Base-by-base conservation (phyloP, 495 filamentous ascomycete species). In the Lasiosphaeria ovina region DNA sequence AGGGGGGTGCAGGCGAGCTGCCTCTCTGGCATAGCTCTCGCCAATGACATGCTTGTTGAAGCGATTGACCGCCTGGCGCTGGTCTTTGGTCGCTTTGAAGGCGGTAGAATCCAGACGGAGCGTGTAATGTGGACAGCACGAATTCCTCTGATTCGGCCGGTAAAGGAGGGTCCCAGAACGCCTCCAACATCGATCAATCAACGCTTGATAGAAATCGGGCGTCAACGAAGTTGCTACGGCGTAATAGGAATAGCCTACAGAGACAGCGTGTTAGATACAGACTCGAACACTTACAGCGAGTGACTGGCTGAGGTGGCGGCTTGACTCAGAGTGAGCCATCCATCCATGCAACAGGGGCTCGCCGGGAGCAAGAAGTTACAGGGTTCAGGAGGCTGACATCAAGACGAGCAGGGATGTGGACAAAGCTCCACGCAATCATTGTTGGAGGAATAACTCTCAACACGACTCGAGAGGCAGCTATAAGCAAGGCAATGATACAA, bases 61-160 rank as follows among this genome's bases (percentile, higher is more conserved):
- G 63, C 88, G 86, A 77, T 97, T 92, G 66, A 97, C 74, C 12
- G 90, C 85, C 68, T 94, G 90, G 44, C 95, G 82, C 66, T 98
- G 95, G 67, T 93, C 90, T 72, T 84, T 88, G 52, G 84, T 79
- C 49, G 93, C 75, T 65, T 85, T 84, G 74, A 90, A 94, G 42
- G 78, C 76, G 10, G 79, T 72, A 6, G 87, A 88, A 69, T 93
- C 87, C 51, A 97, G 80, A 55, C 94, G 87, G 63, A 98, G 86
- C 1, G 92, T 95, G 72, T 98, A 97, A 62, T 96, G 91, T n/a
- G 92, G 91, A 70, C 94, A 98, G 69, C 94, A 98, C 58, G 91
- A 90, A 57, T 85, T 76, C 50, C 76, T 81, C 66, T 87, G 84
- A 73, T 98, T 91, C 57, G 91, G 94, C 65, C 94, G 91, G 78